These are phyloP conservation scores for Aquilaria sinensis DNA, from an alignment of 345 rosid species.

Conservation along the genomic window DNA sequence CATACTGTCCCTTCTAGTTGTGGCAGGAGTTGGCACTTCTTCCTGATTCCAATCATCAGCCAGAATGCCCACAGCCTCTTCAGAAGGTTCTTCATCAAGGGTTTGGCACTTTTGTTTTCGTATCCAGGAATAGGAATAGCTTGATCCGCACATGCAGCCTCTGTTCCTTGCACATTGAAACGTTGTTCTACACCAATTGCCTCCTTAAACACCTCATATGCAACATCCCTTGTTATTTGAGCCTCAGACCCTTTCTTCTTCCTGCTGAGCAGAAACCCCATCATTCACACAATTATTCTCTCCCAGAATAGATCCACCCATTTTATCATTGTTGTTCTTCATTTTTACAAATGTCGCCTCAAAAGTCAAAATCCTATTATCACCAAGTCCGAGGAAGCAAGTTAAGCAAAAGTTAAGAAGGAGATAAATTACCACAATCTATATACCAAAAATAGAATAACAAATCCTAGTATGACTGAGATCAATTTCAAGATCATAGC, in stretches of 20 bases:
- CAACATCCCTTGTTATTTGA: conserved; percentile 31
- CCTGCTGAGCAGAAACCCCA: conserved; percentile 22
- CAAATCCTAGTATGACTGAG: no score
- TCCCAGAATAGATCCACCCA: conserved; percentile 23
- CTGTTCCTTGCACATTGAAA: conserved; percentile 22
- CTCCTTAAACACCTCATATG: conserved; percentile 64
- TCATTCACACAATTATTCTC: conserved; percentile 28
- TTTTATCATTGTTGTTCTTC: conserved; percentile 45
- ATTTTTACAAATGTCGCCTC: conserved; percentile 27
- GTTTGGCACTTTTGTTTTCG: conserved; percentile 6
- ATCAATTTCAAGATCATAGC: no score
- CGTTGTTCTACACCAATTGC: conserved; percentile 43
- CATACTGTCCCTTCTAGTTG: conserved; percentile 16
- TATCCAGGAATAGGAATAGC: conserved; percentile 9
- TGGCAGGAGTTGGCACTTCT: conserved; percentile 9
- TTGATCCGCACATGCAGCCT: conserved; percentile 12
- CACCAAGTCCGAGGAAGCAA: conserved; percentile 17
- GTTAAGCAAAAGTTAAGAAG: neutral
- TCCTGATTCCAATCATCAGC: conserved; percentile 19
- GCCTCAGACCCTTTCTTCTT: conserved; percentile 25
- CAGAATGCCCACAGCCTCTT: conserved; percentile 43
- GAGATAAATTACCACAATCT: conserved; percentile 5
- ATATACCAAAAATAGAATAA: neutral
- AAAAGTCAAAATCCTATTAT: conserved; percentile 27
- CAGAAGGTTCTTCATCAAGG: conserved; percentile 40